Base-by-base conservation (phyloP, 2,329 filamentous ascomycete species). In the Ophiostoma sp. region DNA sequence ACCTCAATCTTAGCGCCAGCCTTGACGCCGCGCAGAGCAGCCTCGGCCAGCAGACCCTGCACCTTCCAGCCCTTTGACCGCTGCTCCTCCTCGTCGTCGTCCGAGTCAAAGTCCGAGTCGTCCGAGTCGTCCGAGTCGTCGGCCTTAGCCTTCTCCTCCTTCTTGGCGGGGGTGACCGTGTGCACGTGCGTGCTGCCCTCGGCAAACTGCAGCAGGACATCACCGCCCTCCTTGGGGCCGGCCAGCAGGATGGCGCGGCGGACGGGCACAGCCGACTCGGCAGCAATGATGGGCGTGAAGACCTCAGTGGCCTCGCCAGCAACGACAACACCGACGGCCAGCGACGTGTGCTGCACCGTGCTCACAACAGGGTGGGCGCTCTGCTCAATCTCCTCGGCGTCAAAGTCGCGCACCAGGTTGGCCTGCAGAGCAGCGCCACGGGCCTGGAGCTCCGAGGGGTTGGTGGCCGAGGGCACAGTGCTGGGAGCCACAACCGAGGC, bases 371-470 rank as follows among this genome's bases (percentile, higher is more conserved):
- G 92, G 86, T 99, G 95, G 66, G 94, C 97, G 76, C 93, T 97
- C 87, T 98, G 95, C 81, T 97, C 93, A 78, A 99, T 97, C 81
- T 98, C 95, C 77, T 94, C 91, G 78, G 90, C 88, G 79, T 99
- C 96, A 83, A 97, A 99, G 83, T 97, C 95, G 82, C 95, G 91
- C 82, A 99, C 94, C 76, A 99, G 86, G 75, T 92, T 97, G 50
- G 96, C 96, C 85, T 99, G 96, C 78, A 99, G 94, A 42, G 96
- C 95, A 75, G 96, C 96, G 80, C 96, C 96, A 76, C 96, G 91
- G 76, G 93, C 92, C 79, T 92, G 87, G 72, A 98, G 88, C 85
- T 98, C 95, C 3, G 94, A 96, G 76, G 96, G 96, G 88, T 98
- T 98, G 84, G 98, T 90, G 76, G 95, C 92, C 33, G 86, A 87